Percentiles rank a stretch among this genome's conserved stretches.
These are phyloP conservation scores for Colletotrichum sp. DNA, from an alignment of 2,329 filamentous ascomycete genomes.

Conservation along the genomic window DNA sequence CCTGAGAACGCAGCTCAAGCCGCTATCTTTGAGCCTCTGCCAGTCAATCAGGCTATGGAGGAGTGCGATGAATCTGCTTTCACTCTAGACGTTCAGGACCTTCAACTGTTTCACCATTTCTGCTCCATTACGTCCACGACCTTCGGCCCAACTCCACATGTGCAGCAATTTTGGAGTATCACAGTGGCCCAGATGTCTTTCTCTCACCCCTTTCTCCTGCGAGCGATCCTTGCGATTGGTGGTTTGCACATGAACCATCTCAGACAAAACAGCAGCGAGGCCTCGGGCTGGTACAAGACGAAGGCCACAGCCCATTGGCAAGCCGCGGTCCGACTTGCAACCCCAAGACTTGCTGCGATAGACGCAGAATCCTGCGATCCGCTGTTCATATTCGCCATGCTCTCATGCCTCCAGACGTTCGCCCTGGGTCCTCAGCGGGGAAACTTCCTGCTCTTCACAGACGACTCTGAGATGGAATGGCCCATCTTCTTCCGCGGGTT, in stretches of 20 bases:
- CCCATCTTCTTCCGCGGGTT: neutral
- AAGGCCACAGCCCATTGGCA: neutral
- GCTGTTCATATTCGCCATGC: neutral
- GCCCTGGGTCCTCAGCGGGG: neutral
- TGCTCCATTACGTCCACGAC: neutral
- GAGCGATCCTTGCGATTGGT: neutral
- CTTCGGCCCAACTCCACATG: neutral
- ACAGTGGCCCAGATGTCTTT: neutral
- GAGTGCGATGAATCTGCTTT: neutral
- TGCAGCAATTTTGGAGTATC: neutral
- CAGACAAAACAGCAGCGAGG: too few species aligned
- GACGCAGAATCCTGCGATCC: neutral
- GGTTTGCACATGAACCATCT: neutral
- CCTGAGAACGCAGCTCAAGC: too few species aligned
- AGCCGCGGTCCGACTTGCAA: neutral
- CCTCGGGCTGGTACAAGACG: neutral
- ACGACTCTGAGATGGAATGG: neutral
- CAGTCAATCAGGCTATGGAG: neutral
- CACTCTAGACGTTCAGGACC: neutral
- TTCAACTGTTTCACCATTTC: neutral
- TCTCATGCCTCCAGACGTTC: neutral
- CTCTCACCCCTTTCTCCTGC: neutral
- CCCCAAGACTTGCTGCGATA: neutral
- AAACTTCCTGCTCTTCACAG: neutral
- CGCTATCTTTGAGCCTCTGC: accelerated